Conservation (phyloP, 2,329 filamentous ascomycete species). For the Pseudodiploospora longispora region DNA sequence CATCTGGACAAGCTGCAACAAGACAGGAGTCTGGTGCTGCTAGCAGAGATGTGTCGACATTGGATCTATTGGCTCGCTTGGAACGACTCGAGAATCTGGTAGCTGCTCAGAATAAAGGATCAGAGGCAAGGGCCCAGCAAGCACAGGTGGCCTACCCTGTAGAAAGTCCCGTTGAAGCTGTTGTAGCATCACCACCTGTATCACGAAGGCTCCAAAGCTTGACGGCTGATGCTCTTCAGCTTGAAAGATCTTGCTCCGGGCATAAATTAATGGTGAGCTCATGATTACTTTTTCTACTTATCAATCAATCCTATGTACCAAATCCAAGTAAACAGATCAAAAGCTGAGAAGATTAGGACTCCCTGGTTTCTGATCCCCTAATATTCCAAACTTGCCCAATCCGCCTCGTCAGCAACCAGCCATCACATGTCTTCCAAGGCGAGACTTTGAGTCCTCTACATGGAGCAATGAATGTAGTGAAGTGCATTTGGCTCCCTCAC, state of each 20-base stretch:
- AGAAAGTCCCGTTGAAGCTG: background rate
- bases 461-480: conserved; percentile 19
- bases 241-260: conserved; percentile 23
- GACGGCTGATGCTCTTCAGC: conserved; percentile 25
- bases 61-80: conserved; percentile 16
- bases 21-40: background rate
- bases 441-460: conserved; percentile 13
- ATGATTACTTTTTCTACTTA: background rate
- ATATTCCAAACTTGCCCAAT: conserved; percentile 26
- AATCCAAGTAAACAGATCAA: background rate
- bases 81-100: conserved; percentile 15
- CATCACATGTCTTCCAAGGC: conserved; percentile 23
- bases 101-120: conserved; percentile 7
- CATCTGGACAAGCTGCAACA: conserved; percentile 1
- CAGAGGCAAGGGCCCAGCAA: background rate
- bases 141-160: conserved; percentile 1
- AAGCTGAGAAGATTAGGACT: conserved; percentile 17
- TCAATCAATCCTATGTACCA: background rate
- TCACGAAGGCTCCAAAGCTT: conserved; percentile 24
- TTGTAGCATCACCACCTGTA: conserved; percentile 9
- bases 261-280: conserved; percentile 21
- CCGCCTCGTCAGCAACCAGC: conserved; percentile 22
- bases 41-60: conserved; percentile 11
- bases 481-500: conserved; percentile 26
- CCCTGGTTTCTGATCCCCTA: conserved; percentile 21